Evolutionary conservation across 2,329 filamentous ascomycete genomes (phyloP), one percentile per base, ranked within the genome.

Genomic region (Helotiales sp.): DNA sequence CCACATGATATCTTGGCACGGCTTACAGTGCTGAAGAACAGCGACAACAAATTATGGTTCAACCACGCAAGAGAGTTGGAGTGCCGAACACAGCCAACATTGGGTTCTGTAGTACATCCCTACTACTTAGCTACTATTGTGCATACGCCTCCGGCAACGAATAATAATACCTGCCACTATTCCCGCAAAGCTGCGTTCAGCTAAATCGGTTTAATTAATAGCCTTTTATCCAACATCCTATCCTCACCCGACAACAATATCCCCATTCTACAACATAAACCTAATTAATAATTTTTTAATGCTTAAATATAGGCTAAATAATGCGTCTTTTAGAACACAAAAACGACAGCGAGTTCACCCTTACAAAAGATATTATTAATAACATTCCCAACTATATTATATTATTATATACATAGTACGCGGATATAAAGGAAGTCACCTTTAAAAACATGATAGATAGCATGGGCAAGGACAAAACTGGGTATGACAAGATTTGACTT

Each of bases 351-450:
- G 65, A 67, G 40, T 67, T 64, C 45, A 55, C 6, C 64, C 58
- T 66, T 30, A 61, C 64, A 11, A 55, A 66, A 24, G 57, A 61
- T 40, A 34, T 66, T 26, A 30, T 54, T 40, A 50, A 55, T 40
- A 37, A 62, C n/a, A 62, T 63, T 34, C 58, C 59, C 34, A 17
- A n/a, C 20, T 66, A 66, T 66, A 50, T 59, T 28, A 63, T 66
- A 49, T 52, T 66, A 15, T 66, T 59, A 24, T 50, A 65, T 40
- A 61, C 47, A 61, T 65, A 55, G 63, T 40, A 40, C 40, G 13
- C 24, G 30, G 34, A 64, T 58, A 32, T 6, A 28, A 55, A 65
- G n/a, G 63, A 65, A 45, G 63, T n/a, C n/a, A n/a, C n/a, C n/a
- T n/a, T n/a, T n/a, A n/a, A n/a, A n/a, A n/a, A n/a, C n/a, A n/a